These are phyloP conservation scores for Echinochloa phyllopogon DNA, from an alignment of 176 grass and related monocot genomes.

Conservation along the genomic window DNA sequence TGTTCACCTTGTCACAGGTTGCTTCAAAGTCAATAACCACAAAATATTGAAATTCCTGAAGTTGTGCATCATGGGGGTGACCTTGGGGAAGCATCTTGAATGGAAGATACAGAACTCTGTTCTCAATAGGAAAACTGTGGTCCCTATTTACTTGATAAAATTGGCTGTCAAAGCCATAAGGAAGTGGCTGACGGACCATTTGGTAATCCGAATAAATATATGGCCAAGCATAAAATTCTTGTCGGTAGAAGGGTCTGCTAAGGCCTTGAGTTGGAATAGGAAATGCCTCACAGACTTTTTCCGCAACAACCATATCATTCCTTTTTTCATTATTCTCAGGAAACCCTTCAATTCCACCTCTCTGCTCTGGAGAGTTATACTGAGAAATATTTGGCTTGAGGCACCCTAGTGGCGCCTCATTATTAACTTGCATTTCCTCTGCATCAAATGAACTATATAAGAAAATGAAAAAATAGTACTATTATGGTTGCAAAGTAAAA, in stretches of 20 bases:
- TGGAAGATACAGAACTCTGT: slow-evolving; percentile 65
- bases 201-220: slow-evolving; percentile 68
- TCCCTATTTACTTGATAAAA: slow-evolving; percentile 72
- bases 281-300: slow-evolving; percentile 57
- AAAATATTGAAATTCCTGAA: slow-evolving; percentile 99
- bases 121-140: slow-evolving; percentile 57
- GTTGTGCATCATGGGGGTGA: slow-evolving; percentile 60
- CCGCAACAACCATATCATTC: slow-evolving; percentile 46
- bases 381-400: slow-evolving; percentile 67
- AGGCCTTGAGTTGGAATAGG: slow-evolving; percentile 64
- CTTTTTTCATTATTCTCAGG: slow-evolving; percentile 57
- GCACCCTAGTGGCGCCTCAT: slow-evolving; percentile 62
- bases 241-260: slow-evolving; percentile 56
- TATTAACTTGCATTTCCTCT: slow-evolving; percentile 90
- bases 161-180: slow-evolving; percentile 52
- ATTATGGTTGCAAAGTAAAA: slow-evolving; percentile 8
- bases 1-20: slow-evolving; percentile 93
- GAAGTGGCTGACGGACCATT: slow-evolving; percentile 52
- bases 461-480: slow-evolving; percentile 41
- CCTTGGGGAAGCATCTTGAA: slow-evolving; percentile 73
- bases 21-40: slow-evolving; percentile 99
- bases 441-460: slow-evolving; percentile 52
- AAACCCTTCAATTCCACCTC: slow-evolving; percentile 52
- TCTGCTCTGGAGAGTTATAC: slow-evolving; percentile 61
- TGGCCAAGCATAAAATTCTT: slow-evolving; percentile 63